Evolutionary conservation across 805 yeast genomes (phyloP).

Genomic region (Wickerhamiella allomyrinae): DNA sequence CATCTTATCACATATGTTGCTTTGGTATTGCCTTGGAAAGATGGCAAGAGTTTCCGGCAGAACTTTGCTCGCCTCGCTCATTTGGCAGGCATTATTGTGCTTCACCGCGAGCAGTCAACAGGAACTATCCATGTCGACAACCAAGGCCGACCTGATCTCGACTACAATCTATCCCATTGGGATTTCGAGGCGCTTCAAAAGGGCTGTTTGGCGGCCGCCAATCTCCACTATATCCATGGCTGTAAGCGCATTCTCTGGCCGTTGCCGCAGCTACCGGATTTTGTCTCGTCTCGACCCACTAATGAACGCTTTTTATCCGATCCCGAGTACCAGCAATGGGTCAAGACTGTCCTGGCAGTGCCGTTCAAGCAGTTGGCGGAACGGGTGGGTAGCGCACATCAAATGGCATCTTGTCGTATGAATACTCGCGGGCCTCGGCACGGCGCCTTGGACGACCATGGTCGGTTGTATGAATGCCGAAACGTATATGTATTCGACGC

Average conservation of each 20-base stretch:
- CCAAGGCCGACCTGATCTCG: slow-evolving; percentile 24
- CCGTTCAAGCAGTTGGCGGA: slow-evolving; percentile 21
- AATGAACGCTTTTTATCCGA: slow-evolving; percentile 29
- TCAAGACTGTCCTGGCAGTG: slow-evolving; percentile 9
- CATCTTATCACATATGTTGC: slow-evolving; percentile 31
- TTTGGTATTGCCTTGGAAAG: slow-evolving; percentile 32
- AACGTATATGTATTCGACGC: slow-evolving; percentile 40
- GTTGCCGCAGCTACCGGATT: slow-evolving; percentile 26
- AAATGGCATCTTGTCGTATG: slow-evolving; percentile 40
- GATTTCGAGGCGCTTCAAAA: slow-evolving; percentile 30
- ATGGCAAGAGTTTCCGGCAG: slow-evolving; percentile 25
- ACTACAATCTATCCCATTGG: slow-evolving; percentile 29
- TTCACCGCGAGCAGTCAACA: slow-evolving; percentile 32
- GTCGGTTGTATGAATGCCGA: slow-evolving; percentile 34
- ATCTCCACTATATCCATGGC: slow-evolving; percentile 35
- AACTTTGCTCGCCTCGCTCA: slow-evolving; percentile 28
- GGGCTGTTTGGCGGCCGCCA: slow-evolving; percentile 30
- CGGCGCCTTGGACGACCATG: slow-evolving; percentile 33
- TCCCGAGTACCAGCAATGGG: slow-evolving; percentile 28
- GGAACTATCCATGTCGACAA: slow-evolving; percentile 26
- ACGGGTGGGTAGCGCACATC: slow-evolving; percentile 37
- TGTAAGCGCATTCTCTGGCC: slow-evolving; percentile 29
- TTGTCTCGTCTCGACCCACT: slow-evolving; percentile 23
- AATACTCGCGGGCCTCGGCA: slow-evolving; percentile 26
- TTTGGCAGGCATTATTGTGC: slow-evolving; percentile 29